Base-by-base conservation (phyloP, 2,329 filamentous ascomycete genomes). In the Fusarium miscanthi region DNA sequence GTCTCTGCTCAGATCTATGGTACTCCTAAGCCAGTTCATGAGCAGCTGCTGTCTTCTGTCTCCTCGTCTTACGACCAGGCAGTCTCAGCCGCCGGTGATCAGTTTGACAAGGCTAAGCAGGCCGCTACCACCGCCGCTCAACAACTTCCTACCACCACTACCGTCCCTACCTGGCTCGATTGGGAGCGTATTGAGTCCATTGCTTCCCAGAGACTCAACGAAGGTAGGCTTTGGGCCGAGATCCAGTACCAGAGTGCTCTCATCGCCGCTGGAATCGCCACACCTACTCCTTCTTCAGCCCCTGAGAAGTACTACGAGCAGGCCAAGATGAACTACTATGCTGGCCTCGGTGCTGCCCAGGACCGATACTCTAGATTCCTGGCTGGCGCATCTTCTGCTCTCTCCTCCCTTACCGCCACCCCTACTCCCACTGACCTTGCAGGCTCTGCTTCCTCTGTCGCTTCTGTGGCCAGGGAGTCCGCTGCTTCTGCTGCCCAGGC, bases 281-380 rank as follows among this genome's bases (percentile, higher is more conserved):
- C 91, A 3, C 86, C 79, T 72, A 82, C 80, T 1, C 77, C 81
- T 5, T 89, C 82, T 72, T 83, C 85, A 1, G 76, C 82, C 80
- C 87, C 80, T 67, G 91, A 83, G 81, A 91, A 82, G 85, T 88
- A 86, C 82, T 89, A 84, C 78, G 89, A 85, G 78, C 91, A 86
- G 84, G 92, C 88, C 49, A 88, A 86, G 74, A 82, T 87, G 74
- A 88, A 90, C 77, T 95, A 95, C 81, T 95, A 94, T 75, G 92
- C 94, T 71, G 93, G 91, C 16, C 81, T 96, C 30, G 94, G 94
- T 33, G 81, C 94, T 48, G 94, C 94, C 2, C 92, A 97, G 76
- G 93, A 91, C 46, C 89, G 91, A 41, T 96, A 96, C 80, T 90
- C 91, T 9, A 91, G 91, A 54, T 95, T 96, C 77, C 73, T 96